Percentiles rank a stretch among this genome's conserved stretches.
Evolutionary conservation across 2,329 filamentous ascomycete genomes (phyloP).

Genomic region (Bipolaris sorokiniana): DNA sequence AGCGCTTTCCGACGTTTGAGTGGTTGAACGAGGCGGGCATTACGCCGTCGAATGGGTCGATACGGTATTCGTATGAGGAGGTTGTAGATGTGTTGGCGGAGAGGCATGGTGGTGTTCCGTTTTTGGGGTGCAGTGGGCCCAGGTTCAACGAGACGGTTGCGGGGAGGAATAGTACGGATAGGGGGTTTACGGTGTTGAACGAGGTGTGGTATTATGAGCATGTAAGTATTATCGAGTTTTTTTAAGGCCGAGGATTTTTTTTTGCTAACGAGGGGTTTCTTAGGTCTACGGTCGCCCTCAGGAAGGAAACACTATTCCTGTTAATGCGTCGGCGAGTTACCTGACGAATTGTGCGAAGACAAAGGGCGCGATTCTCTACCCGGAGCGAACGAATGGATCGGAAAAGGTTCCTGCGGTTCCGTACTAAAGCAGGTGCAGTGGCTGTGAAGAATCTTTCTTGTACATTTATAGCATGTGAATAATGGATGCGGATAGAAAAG

Average conservation of each 20-base stretch:
- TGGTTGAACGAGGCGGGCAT: conserved; percentile 65
- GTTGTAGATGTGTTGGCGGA: conserved; percentile 60
- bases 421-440: conserved; percentile 17
- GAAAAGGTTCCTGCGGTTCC: conserved; percentile 38
- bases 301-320: conserved; percentile 55
- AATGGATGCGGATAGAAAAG: neutral
- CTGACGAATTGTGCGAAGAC: conserved; percentile 63
- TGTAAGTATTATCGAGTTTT: conserved; percentile 42
- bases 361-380: conserved; percentile 61
- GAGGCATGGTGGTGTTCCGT: conserved; percentile 62
- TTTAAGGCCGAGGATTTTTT: neutral
- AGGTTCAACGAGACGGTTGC: conserved; percentile 65
- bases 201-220: conserved; percentile 74
- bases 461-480: neutral
- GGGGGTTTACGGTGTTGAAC: conserved; percentile 62
- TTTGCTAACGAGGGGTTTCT: no score
- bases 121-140: conserved; percentile 66
- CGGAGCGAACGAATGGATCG: conserved; percentile 56
- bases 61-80: conserved; percentile 60
- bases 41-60: conserved; percentile 61
- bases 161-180: conserved; percentile 62
- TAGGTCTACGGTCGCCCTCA: conserved; percentile 61
- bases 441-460: neutral
- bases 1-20: conserved; percentile 63
- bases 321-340: conserved; percentile 56